Evolutionary conservation across 2,329 filamentous ascomycete genomes (phyloP), one percentile per base, ranked within the genome.

Genomic region (Diaporthe australafricana): DNA sequence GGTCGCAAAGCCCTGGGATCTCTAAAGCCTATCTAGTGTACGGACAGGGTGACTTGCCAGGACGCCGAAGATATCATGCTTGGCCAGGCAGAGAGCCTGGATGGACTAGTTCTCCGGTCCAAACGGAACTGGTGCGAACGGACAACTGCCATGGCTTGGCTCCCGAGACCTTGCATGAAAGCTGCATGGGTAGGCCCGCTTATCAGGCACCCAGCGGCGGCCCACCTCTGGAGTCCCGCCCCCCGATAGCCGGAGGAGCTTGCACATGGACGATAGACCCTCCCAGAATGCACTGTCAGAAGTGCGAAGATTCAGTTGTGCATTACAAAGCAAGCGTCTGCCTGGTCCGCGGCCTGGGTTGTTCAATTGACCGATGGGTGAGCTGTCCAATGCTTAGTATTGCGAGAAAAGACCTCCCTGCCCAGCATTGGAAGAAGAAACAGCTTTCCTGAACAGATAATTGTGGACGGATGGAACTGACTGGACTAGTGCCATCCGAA

Each of bases 301-400:
- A 63, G 14, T 25, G 60, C 60, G 60, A 65, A 65, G 60, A 65
- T 32, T 16, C 11, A 50, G 5, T 27, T 5, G n/a, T 50, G 60
- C 60, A 65, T 65, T 65, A 65, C 60, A 63, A 63, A 63, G 60
- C 60, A 35, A 35, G 57, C 60, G 30, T 63, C 60, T 63, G 60
- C 60, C 45, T 50, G 42, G 32, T 42, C 27, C 17, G 60, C 16
- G 45, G 60, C 45, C 16, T n/a, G 30, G 60, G 32, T 38, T 38
- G 27, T 8, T 65, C 60, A 65, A 65, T 65, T 48, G 60, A 47
- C 60, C 22, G 60, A 17, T 22, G 30, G 42, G 8, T 27, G n/a
- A 16, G n/a, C 27, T 22, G 27, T 25, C 11, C 57, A 48, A 27
- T 30, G 9, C 42, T 14, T 9, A 35, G 32, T 35, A 9, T 5